phyloP scores from a whole-genome alignment of 2,329 filamentous ascomycete genomes.

The Fusarium sp. region DNA sequence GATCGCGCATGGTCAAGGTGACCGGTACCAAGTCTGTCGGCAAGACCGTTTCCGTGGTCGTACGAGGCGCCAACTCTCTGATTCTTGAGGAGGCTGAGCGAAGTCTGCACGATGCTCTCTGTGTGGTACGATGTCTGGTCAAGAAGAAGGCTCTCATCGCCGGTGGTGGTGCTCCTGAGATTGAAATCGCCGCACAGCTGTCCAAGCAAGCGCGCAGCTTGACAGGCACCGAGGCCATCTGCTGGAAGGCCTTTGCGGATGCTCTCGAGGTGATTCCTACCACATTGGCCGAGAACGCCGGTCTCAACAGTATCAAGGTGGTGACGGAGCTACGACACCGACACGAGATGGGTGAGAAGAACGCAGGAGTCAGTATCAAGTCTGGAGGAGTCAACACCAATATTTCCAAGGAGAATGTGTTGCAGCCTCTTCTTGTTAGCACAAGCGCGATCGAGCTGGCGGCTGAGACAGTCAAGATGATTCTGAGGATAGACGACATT shows the following conservation, averaged over 20 bases:
- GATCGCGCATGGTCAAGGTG: constrained; percentile 93
- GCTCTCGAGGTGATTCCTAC: constrained; percentile 97
- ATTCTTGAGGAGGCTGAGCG: constrained; percentile 98
- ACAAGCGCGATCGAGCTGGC: constrained; percentile 97
- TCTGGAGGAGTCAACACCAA: constrained; percentile 96
- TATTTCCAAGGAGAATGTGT: constrained; percentile 95
- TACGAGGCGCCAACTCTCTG: constrained; percentile 91
- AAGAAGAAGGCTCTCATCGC: constrained; percentile 99
- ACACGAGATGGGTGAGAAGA: constrained; percentile 94
- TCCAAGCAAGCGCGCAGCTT: constrained; percentile 84
- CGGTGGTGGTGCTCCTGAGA: constrained; percentile 94
- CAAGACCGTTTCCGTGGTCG: constrained; percentile 94
- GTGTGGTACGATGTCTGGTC: constrained; percentile 95
- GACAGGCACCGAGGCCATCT: constrained; percentile 93
- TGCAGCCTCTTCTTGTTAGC: constrained; percentile 95
- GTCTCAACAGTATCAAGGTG: constrained; percentile 98
- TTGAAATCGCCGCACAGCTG: constrained; percentile 91
- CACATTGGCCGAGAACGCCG: constrained; percentile 96
- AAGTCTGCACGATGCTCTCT: constrained; percentile 95
- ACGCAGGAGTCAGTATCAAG: constrained; percentile 98
- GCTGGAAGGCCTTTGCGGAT: constrained; percentile 99
- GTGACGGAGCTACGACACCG: constrained; percentile 95
- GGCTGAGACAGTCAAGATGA: constrained; percentile 98
- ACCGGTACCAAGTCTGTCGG: constrained; percentile 86
- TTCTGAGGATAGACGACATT: constrained; percentile 75